Conservation (phyloP, 805 yeast species). For the Geotrichum ghanense region DNA sequence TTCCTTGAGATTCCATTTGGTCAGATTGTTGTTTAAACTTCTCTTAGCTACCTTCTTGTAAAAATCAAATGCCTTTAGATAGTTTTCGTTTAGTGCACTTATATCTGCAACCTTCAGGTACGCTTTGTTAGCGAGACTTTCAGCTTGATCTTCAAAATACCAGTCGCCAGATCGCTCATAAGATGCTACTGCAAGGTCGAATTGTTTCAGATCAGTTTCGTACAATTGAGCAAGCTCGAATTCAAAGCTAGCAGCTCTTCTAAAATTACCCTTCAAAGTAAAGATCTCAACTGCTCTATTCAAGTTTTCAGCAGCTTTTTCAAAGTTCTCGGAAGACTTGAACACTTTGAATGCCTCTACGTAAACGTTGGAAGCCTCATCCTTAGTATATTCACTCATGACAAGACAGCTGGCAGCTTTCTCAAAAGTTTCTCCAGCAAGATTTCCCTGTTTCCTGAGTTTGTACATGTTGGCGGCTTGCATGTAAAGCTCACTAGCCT, state of each 20-base stretch:
- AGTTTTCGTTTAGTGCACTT: slow-evolving; percentile 64
- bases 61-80: slow-evolving; percentile 59
- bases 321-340: slow-evolving; percentile 54
- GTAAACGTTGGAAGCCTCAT: slow-evolving; percentile 83
- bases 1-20: slow-evolving; percentile 89
- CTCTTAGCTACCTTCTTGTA: slow-evolving; percentile 73
- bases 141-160: slow-evolving; percentile 88
- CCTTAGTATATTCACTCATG: slow-evolving; percentile 57
- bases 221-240: slow-evolving; percentile 82
- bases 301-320: slow-evolving; percentile 65
- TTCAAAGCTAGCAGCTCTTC: slow-evolving; percentile 91
- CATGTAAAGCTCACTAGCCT: slow-evolving; percentile 79
- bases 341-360: slow-evolving; percentile 87
- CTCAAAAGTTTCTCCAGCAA: slow-evolving; percentile 77
- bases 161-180: slow-evolving; percentile 95
- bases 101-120: slow-evolving; percentile 83
- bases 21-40: slow-evolving; percentile 58
- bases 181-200: slow-evolving; percentile 55
- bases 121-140: slow-evolving; percentile 80
- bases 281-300: slow-evolving; percentile 71
- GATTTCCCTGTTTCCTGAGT: slow-evolving; percentile 50
- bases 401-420: slow-evolving; percentile 75
- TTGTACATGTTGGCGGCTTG: slow-evolving; percentile 92
- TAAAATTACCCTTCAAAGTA: slow-evolving; percentile 84
- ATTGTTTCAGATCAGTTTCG: slow-evolving; percentile 63